phyloP scores from a whole-genome alignment of 179 eudicot species.

The Pouteria campechiana region DNA sequence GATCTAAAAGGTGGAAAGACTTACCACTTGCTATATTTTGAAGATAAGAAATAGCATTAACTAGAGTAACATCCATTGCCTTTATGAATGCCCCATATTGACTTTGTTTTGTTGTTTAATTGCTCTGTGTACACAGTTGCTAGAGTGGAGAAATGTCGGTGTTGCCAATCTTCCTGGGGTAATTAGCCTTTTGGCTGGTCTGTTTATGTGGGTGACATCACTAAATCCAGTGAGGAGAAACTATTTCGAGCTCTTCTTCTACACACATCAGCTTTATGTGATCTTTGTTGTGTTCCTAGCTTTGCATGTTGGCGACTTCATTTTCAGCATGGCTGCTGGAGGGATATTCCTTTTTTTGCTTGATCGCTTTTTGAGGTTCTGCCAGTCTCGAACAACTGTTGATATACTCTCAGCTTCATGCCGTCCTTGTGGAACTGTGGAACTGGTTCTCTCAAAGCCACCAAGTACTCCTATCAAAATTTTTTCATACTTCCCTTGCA shows the following conservation, averaged over 20 bases:
- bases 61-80: too few species aligned
- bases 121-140: conserved; percentile 36
- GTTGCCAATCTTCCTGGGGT: conserved; percentile 79
- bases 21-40: too few species aligned
- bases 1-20: too few species aligned
- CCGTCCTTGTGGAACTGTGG: conserved; percentile 75
- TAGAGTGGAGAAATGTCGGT: conserved; percentile 52
- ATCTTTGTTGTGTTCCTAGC: conserved; percentile 74
- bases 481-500: neutral
- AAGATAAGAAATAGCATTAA: too few species aligned
- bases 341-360: conserved; percentile 85
- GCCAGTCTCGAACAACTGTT: conserved; percentile 76
- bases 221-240: conserved; percentile 54
- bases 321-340: conserved; percentile 56
- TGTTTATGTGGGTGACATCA: conserved; percentile 89
- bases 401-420: conserved; percentile 59
- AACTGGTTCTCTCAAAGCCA: conserved; percentile 76
- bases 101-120: too few species aligned
- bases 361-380: conserved; percentile 83
- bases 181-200: conserved; percentile 60
- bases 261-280: conserved; percentile 78
- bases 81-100: too few species aligned
- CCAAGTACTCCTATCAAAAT: too few species aligned
- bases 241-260: conserved; percentile 78
- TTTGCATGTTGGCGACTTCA: conserved; percentile 80